Conservation (phyloP, 2,329 filamentous ascomycete genomes). For the Aspergillus sp. region DNA sequence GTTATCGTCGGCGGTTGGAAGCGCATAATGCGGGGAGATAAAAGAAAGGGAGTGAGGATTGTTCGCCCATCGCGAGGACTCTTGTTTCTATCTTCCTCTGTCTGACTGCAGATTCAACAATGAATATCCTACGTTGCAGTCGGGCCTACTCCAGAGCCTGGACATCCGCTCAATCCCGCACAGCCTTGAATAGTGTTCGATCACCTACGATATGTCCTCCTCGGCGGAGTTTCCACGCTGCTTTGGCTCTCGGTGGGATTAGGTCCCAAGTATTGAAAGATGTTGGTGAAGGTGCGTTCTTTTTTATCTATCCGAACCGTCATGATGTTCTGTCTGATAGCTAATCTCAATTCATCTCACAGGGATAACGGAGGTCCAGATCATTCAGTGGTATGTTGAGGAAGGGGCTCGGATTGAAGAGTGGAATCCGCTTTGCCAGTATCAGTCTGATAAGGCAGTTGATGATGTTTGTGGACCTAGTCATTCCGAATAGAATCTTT, state of each 20-base stretch:
- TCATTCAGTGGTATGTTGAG: slow-evolving; percentile 99
- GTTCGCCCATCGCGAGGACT: slow-evolving; percentile 1
- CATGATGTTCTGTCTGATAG: slow-evolving; percentile 7
- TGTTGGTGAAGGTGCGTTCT: slow-evolving; percentile 41
- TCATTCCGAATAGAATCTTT: slow-evolving; percentile 1
- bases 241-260: slow-evolving; percentile 33
- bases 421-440: slow-evolving; percentile 96
- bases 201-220: slow-evolving; percentile 22
- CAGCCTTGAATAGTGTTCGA: slow-evolving; percentile 27
- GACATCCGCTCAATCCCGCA: slow-evolving; percentile 23
- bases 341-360: slow-evolving; percentile 13
- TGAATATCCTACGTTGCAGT: slow-evolving; percentile 34
- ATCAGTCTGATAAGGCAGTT: slow-evolving; percentile 93
- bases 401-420: slow-evolving; percentile 94
- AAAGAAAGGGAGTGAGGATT: not conserved
- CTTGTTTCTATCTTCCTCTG: not conserved
- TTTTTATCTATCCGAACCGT: not conserved
- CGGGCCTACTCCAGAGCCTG: slow-evolving; percentile 28
- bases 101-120: slow-evolving; percentile 14
- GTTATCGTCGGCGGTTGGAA: slow-evolving; percentile 24
- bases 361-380: slow-evolving; percentile 98
- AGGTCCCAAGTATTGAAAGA: slow-evolving; percentile 44
- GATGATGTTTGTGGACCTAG: slow-evolving; percentile 49
- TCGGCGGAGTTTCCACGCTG: slow-evolving; percentile 37
- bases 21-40: slow-evolving; percentile 15